phyloP scores from a whole-genome alignment of 2,329 filamentous ascomycete species.

The Geosmithia morbida region DNA sequence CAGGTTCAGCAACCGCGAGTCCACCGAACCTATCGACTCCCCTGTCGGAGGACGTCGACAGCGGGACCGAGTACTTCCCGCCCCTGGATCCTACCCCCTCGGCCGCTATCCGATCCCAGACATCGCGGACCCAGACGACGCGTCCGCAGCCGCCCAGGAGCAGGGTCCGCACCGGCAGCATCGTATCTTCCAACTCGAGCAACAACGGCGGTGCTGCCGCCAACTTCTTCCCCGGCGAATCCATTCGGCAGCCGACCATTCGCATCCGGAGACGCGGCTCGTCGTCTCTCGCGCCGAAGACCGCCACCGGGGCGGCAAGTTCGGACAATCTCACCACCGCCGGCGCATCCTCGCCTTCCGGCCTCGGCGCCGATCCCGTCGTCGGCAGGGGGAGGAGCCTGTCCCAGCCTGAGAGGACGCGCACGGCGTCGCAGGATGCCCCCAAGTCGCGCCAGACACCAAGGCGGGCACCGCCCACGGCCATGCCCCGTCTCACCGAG shows the following conservation, averaged over 20 bases:
- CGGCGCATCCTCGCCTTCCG: neutral
- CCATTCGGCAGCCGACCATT: conserved; percentile 16
- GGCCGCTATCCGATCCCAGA: neutral
- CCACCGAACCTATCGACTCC: neutral
- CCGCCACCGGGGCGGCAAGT: neutral
- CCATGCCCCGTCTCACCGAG: conserved; percentile 23
- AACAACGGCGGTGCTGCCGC: neutral
- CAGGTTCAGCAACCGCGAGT: neutral
- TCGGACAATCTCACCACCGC: neutral
- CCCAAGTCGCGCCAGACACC: conserved; percentile 11
- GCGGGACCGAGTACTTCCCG: conserved; percentile 3
- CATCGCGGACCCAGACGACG: neutral
- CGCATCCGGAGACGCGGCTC: conserved; percentile 1
- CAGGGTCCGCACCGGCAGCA: neutral
- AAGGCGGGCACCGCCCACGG: conserved; percentile 14
- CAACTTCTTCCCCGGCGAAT: neutral
- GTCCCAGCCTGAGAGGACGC: conserved; percentile 17
- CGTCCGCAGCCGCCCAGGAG: neutral
- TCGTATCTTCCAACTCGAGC: neutral
- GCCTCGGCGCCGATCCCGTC: neutral
- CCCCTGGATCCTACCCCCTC: neutral
- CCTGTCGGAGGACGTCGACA: neutral
- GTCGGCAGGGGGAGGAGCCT: conserved; percentile 15
- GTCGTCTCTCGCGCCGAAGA: neutral
- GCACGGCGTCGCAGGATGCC: conserved; percentile 4